Evolutionary conservation across 1,139 yeast genomes (phyloP).

Genomic region (Yamadazyma dushanensis): DNA sequence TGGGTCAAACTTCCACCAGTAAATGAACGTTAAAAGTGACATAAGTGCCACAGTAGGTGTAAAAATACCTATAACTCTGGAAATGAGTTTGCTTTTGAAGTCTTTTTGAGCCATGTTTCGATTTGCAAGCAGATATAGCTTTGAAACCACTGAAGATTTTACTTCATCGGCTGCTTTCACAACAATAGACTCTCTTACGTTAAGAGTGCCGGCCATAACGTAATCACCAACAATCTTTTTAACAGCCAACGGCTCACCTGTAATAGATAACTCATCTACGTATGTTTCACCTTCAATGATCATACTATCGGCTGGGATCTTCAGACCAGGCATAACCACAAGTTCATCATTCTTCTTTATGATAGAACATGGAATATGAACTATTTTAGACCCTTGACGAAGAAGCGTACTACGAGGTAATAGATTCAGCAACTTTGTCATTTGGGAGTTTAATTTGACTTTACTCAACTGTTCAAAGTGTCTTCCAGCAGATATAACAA

Average conservation of each 20-base stretch:
- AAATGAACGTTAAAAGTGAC: no score
- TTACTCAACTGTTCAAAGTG: no score
- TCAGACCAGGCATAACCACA: conserved; percentile 5
- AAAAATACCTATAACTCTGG: conserved; percentile 1
- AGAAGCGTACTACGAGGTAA: conserved; percentile 3
- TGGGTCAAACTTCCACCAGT: no score
- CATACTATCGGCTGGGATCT: conserved; percentile 3
- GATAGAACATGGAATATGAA: conserved; percentile 3
- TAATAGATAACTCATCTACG: conserved; percentile 1
- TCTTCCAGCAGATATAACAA: no score
- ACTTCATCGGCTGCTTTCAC: conserved; percentile 2
- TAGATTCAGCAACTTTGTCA: conserved; percentile 2
- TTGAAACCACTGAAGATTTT: conserved; percentile 2
- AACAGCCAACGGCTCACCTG: conserved; percentile 3
- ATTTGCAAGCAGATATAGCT: conserved; percentile 2
- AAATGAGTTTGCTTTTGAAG: neutral
- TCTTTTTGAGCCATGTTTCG: neutral
- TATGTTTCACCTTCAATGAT: conserved; percentile 2
- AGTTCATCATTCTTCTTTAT: conserved; percentile 2
- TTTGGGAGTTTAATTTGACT: no score
- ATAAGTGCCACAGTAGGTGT: no score
- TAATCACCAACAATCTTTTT: neutral
- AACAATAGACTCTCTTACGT: neutral
- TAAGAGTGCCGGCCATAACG: conserved; percentile 2
- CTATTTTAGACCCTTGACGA: neutral